A percentile compares a stretch with the other conserved stretches of the same genome.
phyloP scores from a whole-genome alignment of 345 rosid genomes.

The Melaleuca quinquenervia region DNA sequence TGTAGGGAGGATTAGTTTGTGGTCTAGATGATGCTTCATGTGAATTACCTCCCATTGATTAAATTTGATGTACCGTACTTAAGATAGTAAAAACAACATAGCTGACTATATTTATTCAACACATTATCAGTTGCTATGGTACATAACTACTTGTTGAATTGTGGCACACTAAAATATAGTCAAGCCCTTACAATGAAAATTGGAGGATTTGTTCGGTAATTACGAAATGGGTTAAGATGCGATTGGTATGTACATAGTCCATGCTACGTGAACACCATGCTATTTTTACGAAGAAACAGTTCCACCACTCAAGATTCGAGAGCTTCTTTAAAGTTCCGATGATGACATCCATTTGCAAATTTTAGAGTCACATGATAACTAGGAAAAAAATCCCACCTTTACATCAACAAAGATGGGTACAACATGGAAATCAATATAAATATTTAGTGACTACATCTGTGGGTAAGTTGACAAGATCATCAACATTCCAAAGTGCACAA shows the following conservation, averaged over 20 bases:
- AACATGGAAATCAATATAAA: not conserved
- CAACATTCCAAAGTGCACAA: not conserved
- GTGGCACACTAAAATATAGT: not conserved
- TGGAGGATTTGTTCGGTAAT: not conserved
- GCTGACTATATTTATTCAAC: not conserved
- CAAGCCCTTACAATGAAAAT: not conserved
- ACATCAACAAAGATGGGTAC: not conserved
- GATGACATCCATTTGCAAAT: not conserved
- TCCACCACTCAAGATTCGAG: not conserved
- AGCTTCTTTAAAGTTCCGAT: not conserved
- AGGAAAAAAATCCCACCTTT: not conserved
- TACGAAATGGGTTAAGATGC: not conserved
- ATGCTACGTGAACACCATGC: not conserved
- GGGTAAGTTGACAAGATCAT: not conserved
- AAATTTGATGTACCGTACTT: not conserved
- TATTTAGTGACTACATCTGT: not conserved
- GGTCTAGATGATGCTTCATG: not conserved
- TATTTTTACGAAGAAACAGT: not conserved
- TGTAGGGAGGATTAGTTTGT: not conserved
- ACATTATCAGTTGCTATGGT: not conserved
- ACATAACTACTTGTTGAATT: not conserved
- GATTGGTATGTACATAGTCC: not conserved
- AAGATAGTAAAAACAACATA: not conserved
- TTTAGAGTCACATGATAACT: not conserved
- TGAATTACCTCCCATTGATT: conserved; percentile 4